A percentile compares a stretch with the other conserved stretches of the same genome.
Evolutionary conservation across 1,284 basidiomycete genomes (phyloP).

Genomic region (Leccinum laetum): DNA sequence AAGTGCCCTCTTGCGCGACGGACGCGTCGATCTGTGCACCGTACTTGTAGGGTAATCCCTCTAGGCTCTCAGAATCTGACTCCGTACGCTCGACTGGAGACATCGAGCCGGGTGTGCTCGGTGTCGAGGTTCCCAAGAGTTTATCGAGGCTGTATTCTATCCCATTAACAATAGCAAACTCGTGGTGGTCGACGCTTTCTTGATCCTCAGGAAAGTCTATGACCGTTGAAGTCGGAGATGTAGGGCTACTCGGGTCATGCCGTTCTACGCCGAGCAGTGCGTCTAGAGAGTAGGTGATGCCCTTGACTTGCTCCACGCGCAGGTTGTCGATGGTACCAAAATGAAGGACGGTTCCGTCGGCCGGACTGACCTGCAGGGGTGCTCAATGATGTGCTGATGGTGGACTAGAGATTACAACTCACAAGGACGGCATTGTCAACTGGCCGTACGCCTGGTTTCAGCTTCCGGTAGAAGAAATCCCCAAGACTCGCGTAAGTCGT

Average conservation of each 20-base stretch:
- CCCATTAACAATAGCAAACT: constrained; percentile 97
- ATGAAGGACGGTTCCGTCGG: constrained; percentile 92
- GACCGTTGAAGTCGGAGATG: constrained; percentile 41
- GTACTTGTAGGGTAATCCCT: constrained; percentile 48
- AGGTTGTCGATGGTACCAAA: constrained; percentile 86
- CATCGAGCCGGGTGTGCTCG: constrained; percentile 25
- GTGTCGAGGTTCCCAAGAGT: constrained; percentile 57
- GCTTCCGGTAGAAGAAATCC: constrained; percentile 92
- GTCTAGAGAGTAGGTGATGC: constrained; percentile 94
- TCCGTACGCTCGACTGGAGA: constrained; percentile 23
- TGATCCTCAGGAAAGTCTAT: constrained; percentile 43
- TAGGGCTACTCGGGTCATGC: constrained; percentile 34
- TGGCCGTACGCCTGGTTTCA: constrained; percentile 83
- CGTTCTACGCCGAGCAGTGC: constrained; percentile 83
- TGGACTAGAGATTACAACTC: constrained; percentile 23
- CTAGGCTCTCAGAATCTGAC: constrained; percentile 27
- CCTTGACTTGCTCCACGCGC: constrained; percentile 96
- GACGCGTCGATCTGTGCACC: constrained; percentile 68
- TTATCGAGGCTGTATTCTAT: constrained; percentile 93
- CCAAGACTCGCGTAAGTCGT: constrained; percentile 81
- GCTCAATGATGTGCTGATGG: neutral
- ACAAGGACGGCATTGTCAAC: constrained; percentile 82
- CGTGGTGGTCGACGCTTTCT: constrained; percentile 74
- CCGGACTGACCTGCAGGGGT: constrained; percentile 75
- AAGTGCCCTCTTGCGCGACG: constrained; percentile 51